phyloP scores from a whole-genome alignment of 495 filamentous ascomycete species.

The Aspergillus steynii region DNA sequence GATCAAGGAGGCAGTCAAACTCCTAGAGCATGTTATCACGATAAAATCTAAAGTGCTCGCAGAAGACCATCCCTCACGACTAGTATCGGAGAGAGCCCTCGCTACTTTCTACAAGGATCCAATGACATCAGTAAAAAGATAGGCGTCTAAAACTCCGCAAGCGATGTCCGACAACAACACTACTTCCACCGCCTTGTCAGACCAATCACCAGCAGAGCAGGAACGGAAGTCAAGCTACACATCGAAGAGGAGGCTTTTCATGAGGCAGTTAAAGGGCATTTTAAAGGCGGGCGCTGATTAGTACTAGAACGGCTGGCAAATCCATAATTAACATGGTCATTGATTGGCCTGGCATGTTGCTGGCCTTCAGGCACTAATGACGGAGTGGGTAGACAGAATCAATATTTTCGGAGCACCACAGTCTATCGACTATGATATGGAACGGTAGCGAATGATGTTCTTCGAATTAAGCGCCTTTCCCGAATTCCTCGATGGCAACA shows the following conservation, averaged over 20 bases:
- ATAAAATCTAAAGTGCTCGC: constrained; percentile 10
- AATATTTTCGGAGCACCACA: constrained; percentile 1
- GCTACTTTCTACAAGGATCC: constrained; percentile 1
- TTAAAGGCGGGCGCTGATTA: not conserved
- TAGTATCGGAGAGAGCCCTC: constrained; percentile 4
- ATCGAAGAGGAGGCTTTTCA: not conserved
- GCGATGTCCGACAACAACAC: constrained; percentile 1
- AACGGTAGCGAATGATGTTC: constrained; percentile 2
- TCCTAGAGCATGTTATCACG: constrained; percentile 34
- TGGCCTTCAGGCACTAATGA: not conserved
- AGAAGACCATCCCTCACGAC: constrained; percentile 3
- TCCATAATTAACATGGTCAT: constrained; percentile 2
- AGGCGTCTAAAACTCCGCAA: not conserved
- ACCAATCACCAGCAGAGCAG: constrained; percentile 1
- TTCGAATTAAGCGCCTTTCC: not conserved
- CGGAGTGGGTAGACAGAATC: constrained; percentile 1
- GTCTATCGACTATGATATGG: not conserved
- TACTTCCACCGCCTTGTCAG: not conserved
- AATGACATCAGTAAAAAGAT: not conserved
- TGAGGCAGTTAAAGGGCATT: constrained; percentile 1
- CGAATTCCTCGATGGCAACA: not conserved
- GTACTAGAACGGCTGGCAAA: constrained; percentile 1
- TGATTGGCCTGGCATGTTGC: not conserved
- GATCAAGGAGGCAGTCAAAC: constrained; percentile 25
- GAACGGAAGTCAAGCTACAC: not conserved